phyloP scores from a whole-genome alignment of 148 eudicot genomes.

The Mesembryanthemum crystallinum region DNA sequence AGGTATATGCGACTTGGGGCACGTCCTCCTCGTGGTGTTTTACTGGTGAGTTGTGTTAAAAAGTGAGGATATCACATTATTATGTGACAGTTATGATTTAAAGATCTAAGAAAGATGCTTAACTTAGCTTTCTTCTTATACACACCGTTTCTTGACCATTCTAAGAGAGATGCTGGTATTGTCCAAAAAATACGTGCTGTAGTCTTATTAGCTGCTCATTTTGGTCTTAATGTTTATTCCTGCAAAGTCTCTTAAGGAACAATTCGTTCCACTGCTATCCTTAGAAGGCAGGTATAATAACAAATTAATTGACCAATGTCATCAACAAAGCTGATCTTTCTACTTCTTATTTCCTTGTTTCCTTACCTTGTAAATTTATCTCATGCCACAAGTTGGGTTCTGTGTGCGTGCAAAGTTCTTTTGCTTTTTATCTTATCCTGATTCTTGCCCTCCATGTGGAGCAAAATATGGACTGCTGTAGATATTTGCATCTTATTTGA shows the following conservation, averaged over 20 bases:
- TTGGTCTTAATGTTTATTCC: not conserved
- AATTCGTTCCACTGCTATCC: not conserved
- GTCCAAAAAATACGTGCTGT: no score
- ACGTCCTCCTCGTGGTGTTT: conserved; percentile 98
- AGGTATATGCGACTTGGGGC: conserved; percentile 84
- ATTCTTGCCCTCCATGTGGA: conserved; percentile 1
- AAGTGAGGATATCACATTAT: not conserved
- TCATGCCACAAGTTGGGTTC: not conserved
- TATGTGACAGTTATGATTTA: not conserved
- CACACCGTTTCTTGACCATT: no score
- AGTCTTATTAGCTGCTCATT: not conserved
- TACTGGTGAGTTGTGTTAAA: conserved; percentile 63
- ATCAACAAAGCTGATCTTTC: not conserved
- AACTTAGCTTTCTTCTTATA: no score
- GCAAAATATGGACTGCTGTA: not conserved
- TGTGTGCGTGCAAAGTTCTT: not conserved
- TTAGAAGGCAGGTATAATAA: not conserved
- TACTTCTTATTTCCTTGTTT: not conserved
- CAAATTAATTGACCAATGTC: not conserved
- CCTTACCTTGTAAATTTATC: not conserved
- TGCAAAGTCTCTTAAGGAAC: not conserved
- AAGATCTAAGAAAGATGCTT: not conserved
- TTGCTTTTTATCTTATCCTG: not conserved
- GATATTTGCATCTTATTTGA: not conserved
- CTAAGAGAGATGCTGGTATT: no score